Base-by-base conservation (phyloP, 2,329 filamentous ascomycete genomes). In the Chaetomiaceae sp. region DNA sequence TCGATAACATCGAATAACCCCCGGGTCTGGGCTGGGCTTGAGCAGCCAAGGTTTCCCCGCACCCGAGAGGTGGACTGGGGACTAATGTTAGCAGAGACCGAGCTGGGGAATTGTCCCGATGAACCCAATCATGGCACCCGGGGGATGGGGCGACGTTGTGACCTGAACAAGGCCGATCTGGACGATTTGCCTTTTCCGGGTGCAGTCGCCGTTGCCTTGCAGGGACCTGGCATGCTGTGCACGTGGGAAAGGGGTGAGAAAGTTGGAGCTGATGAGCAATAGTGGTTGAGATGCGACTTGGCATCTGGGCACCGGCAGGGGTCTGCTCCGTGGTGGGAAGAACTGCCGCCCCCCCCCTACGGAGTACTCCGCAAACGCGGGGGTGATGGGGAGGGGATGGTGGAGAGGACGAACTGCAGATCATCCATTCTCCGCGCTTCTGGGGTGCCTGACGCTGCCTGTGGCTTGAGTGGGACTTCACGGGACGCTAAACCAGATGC, bases 341-440 rank as follows among this genome's bases (percentile, higher is more conserved):
- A 51, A 55, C 53, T 55, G 53, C 53, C 53, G 48, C 43, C 5
- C 32, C 11, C 7, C 8, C 18, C 7, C 52, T 47, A 42, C 52
- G 42, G n/a, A n/a, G n/a, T n/a, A n/a, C n/a, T n/a, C n/a, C 25
- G 9, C 52, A 54, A 51, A 54, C 42, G 52, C 52, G 52, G 52
- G 47, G 52, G 46, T 7, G 30, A 10, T 11, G 40, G 42, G 40
- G 32, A 8, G 44, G 44, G 44, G 21, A 33, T 4, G 23, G 27
- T 18, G 10, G 30, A 34, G 18, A 43, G 16, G 7, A 30, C 32
- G 40, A 29, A 29, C 38, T 32, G 37, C 13, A 48, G 43, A 53
- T 53, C 43, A 23, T 32, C 23, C 30, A 11, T 36, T 36, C 23
- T n/a, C 30, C 14, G 33, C 41, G 32, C 48, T 18, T 48, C 44